Base-by-base conservation (phyloP, 768 basidiomycete species). In the Hygrophorus russula region DNA sequence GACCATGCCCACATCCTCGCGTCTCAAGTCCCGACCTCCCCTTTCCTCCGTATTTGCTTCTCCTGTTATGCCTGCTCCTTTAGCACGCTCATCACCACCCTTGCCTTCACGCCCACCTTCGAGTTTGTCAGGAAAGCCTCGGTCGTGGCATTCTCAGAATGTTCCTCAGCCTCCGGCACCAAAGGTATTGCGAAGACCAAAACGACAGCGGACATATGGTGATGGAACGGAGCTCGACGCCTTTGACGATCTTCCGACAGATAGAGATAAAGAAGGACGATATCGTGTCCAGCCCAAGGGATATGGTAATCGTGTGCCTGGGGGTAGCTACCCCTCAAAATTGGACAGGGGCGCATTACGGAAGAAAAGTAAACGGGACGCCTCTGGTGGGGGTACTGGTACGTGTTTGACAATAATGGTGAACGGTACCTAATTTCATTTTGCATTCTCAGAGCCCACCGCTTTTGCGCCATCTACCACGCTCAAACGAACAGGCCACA, bases 171-270 rank as follows among this genome's bases (percentile, higher is more conserved):
- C 30, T 67, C 71, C 28, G 24, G 54, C 73, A 2, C 76, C 82
- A 5, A 86, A 80, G 61, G 60, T 88, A 10, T 63, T 91, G 18
- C 76, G 80, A 42, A 70, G 78, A 51, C 87, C 87, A 10, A 91
- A 89, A 61, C 81, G 85, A 31, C 73, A 71, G 48, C 70, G 77
- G 41, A 75, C 75, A 11, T 91, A 82, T 53, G 87, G 87, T 4
- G 85, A 90, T 54, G 92, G 92, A 11, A 91, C 88, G 8, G 92
- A 94, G 58, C 65, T 96, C 41, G 92, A 96, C 53, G 78, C 61
- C 2, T 73, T 96, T 46, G 92, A 93, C 19, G 92, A 96, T 59
- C 71, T 94, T 33, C 80, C 80, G 5, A 86, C 88, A 8, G 84
- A 92, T 55, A 71, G 85, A 37, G 88, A 91, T 39, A 82, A 84